Conservation (phyloP, 2,329 filamentous ascomycete species). For the Penicillium sp. region DNA sequence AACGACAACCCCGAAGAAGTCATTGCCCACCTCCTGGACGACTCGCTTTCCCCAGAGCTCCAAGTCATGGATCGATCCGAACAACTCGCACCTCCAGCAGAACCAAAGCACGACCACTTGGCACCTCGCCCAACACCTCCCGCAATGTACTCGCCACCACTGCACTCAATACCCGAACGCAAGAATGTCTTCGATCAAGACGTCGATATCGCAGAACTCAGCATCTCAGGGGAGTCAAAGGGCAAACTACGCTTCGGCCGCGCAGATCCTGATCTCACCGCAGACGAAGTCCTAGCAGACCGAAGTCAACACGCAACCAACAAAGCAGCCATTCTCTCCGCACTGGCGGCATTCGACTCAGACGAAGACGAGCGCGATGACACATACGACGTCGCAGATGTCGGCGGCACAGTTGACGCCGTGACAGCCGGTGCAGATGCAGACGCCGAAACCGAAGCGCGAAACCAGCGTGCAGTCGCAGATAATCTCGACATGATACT, state of each 20-base stretch:
- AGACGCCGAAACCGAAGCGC: constrained; percentile 59
- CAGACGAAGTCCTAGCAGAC: constrained; percentile 71
- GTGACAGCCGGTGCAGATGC: constrained; percentile 45
- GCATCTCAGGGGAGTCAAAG: constrained; percentile 56
- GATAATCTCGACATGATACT: constrained; percentile 64
- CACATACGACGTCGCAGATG: constrained; percentile 90
- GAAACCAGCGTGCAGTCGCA: constrained; percentile 34
- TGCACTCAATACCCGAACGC: constrained; percentile 45
- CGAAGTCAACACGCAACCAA: constrained; percentile 62
- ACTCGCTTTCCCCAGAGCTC: constrained; percentile 70
- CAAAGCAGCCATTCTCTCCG: constrained; percentile 85
- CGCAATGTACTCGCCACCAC: constrained; percentile 22
- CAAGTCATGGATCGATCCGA: constrained; percentile 64
- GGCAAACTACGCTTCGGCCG: constrained; percentile 76
- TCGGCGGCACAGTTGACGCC: constrained; percentile 82
- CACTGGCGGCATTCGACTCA: constrained; percentile 83
- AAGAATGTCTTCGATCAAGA: constrained; percentile 80
- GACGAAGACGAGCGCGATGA: constrained; percentile 97
- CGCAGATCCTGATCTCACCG: constrained; percentile 58
- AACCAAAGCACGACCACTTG: constrained; percentile 54
- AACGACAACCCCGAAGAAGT: constrained; percentile 74
- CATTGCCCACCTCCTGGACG: constrained; percentile 78
- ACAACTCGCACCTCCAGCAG: constrained; percentile 39
- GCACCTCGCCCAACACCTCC: constrained; percentile 55
- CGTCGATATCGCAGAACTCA: constrained; percentile 68